Evolutionary conservation across 1,284 basidiomycete species (phyloP), one percentile per base, ranked within the genome.

Genomic region (Ganoderma lingzhi): DNA sequence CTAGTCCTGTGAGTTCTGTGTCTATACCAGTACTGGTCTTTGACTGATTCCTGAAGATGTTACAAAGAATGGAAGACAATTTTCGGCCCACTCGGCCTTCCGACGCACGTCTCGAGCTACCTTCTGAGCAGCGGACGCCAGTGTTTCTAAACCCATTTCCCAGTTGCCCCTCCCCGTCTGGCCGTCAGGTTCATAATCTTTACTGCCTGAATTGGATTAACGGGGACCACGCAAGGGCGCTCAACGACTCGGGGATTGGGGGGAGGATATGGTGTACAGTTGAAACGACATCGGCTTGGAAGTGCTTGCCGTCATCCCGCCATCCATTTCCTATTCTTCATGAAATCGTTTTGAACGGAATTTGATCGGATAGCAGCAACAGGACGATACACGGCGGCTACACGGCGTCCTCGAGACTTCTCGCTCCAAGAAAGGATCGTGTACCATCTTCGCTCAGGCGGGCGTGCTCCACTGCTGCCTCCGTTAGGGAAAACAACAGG

Each of bases 321-420:
- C 45, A 10, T 48, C 45, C 45, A 9, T 48, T 23, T 48, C 19
- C 5, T n/a, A 6, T 6, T 48, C n/a, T n/a, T 48, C n/a, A n/a
- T 48, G 35, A n/a, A 39, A n/a, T 23, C 45, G 23, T n/a, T 17
- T 1, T n/a, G 6, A 23, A 39, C 56, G 32, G 17, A 35, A 35
- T 14, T 14, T 59, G 56, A 23, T 39, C 56, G 6, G 56, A 23
- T 35, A 4, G 35, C 12, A 4, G 9, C 17, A 14, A 23, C 32
- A n/a, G 19, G 35, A 39, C 4, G 10, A n/a, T 12, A 9, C 23
- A 39, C 56, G 56, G 56, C n/a, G 35, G 9, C 35, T 10, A 10
- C 56, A 39, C 56, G 56, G 56, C n/a, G 35, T 59, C 56, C 56
- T 59, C 56, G 56, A 6, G 56, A 59, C 10, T n/a, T 6, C 6